Percentiles rank a stretch among this genome's conserved stretches.
These are phyloP conservation scores for Fusarium domesticum DNA, from an alignment of 2,329 filamentous ascomycete genomes.

Conservation along the genomic window DNA sequence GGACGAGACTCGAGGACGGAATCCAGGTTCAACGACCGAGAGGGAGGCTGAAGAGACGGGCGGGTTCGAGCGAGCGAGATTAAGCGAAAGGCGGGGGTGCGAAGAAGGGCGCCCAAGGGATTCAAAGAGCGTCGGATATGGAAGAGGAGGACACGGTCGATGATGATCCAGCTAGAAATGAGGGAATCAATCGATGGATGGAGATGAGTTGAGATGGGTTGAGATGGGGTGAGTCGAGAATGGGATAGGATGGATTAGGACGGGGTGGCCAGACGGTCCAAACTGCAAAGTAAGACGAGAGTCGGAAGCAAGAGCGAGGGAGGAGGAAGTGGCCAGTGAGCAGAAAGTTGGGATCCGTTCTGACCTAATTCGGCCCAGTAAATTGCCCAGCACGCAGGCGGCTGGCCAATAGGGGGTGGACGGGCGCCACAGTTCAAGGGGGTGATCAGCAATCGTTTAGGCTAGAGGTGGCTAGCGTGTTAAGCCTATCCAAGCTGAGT, in stretches of 20 bases:
- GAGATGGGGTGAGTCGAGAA: background rate
- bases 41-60: constrained; percentile 10
- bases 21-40: constrained; percentile 9
- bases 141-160: constrained; percentile 4
- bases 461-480: background rate
- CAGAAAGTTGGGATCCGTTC: background rate
- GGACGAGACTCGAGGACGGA: constrained; percentile 7
- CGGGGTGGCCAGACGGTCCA: constrained; percentile 20
- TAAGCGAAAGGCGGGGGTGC: background rate
- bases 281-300: constrained; percentile 24
- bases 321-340: constrained; percentile 21
- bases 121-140: constrained; percentile 1
- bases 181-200: constrained; percentile 18
- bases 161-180: constrained; percentile 9
- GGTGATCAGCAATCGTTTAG: constrained; percentile 3
- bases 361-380: background rate
- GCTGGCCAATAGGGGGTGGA: constrained; percentile 22
- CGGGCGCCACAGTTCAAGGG: constrained; percentile 13
- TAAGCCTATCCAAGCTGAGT: background rate
- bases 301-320: constrained; percentile 18
- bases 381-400: constrained; percentile 5
- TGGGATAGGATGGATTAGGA: constrained; percentile 10
- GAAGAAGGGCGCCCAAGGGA: constrained; percentile 1
- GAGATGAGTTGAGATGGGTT: background rate
- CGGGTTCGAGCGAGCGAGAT: constrained; percentile 2